Conservation (phyloP, 768 basidiomycete species). For the Leccinum incarnatum region DNA sequence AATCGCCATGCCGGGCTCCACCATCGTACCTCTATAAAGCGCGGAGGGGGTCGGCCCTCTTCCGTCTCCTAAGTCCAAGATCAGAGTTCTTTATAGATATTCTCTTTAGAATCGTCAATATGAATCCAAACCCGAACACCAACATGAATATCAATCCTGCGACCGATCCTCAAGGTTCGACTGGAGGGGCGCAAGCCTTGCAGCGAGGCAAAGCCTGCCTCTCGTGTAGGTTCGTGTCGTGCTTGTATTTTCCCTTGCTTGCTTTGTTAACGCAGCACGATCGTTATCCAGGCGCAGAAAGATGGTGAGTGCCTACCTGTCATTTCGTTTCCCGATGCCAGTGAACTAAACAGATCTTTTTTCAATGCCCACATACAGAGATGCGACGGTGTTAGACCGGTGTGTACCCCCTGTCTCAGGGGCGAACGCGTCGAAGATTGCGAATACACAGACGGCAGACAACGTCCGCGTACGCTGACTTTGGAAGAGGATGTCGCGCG, state of each 20-base stretch:
- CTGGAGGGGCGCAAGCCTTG: slow-evolving; percentile 21
- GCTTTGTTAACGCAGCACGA: background rate
- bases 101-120: background rate
- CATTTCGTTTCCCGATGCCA: background rate
- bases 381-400: slow-evolving; percentile 64
- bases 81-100: background rate
- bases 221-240: slow-evolving; percentile 44
- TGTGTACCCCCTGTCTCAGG: slow-evolving; percentile 60
- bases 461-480: slow-evolving; percentile 55
- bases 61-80: background rate
- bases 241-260: background rate
- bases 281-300: slow-evolving; percentile 41
- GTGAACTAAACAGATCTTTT: background rate
- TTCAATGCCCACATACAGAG: slow-evolving; percentile 38
- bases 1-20: background rate
- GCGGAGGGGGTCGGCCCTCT: background rate
- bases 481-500: slow-evolving; percentile 59
- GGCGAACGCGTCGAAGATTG: slow-evolving; percentile 65
- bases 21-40: background rate
- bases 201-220: slow-evolving; percentile 52
- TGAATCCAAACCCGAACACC: background rate
- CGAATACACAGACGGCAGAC: slow-evolving; percentile 66
- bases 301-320: slow-evolving; percentile 34
- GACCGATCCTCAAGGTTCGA: slow-evolving; percentile 5
- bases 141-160: slow-evolving; percentile 3